phyloP scores from a whole-genome alignment of 441 rosid genomes.

The Sinapis alba region DNA sequence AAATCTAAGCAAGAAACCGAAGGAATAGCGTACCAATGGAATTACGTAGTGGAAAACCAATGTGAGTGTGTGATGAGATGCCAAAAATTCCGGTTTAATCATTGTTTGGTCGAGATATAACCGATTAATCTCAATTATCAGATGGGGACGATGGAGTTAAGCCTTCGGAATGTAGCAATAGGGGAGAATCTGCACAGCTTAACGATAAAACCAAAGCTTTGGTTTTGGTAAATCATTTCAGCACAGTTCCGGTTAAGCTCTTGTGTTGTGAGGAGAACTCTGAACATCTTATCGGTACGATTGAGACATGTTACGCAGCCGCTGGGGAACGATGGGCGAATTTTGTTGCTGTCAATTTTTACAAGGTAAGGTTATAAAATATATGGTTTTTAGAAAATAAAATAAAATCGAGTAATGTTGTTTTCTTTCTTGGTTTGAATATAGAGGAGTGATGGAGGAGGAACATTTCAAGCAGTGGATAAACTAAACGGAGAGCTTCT shows the following conservation, averaged over 20 bases:
- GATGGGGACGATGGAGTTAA: slow-evolving; percentile 75
- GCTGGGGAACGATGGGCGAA: slow-evolving; percentile 69
- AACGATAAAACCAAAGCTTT: slow-evolving; percentile 53
- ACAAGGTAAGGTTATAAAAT: slow-evolving; percentile 49
- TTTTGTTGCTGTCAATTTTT: slow-evolving; percentile 60
- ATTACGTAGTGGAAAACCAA: slow-evolving; percentile 84
- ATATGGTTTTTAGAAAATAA: too few relatives aligned
- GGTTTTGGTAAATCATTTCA: slow-evolving; percentile 59
- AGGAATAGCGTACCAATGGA: slow-evolving; percentile 95
- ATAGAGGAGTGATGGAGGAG: slow-evolving; percentile 69
- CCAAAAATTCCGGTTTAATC: not conserved
- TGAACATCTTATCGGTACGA: slow-evolving; percentile 44
- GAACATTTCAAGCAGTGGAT: slow-evolving; percentile 63
- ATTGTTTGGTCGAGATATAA: slow-evolving; percentile 3
- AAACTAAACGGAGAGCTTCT: slow-evolving; percentile 58
- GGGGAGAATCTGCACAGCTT: slow-evolving; percentile 51
- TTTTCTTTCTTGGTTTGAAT: not conserved
- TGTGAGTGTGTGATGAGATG: slow-evolving; percentile 50
- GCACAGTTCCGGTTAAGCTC: slow-evolving; percentile 37
- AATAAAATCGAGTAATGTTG: not conserved
- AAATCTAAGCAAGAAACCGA: slow-evolving; percentile 67
- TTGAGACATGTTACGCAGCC: slow-evolving; percentile 50
- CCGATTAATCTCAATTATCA: slow-evolving; percentile 30
- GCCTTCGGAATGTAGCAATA: slow-evolving; percentile 48
- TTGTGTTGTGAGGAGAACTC: slow-evolving; percentile 54